Evolutionary conservation across 2,329 filamentous ascomycete genomes (phyloP).

Genomic region (Penicillium sclerotigenum): DNA sequence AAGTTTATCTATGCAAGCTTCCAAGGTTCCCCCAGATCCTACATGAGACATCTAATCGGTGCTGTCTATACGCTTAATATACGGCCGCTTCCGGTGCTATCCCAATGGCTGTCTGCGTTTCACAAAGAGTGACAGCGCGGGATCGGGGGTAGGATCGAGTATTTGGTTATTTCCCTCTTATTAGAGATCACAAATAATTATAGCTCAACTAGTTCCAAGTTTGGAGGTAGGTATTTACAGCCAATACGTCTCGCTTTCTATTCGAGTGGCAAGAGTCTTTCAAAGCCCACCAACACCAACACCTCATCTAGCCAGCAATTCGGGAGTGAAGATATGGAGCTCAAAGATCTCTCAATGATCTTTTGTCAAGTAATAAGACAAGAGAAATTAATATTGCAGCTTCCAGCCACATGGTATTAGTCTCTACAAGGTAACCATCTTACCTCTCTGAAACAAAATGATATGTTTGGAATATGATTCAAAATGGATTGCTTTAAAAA

Average conservation of each 20-base stretch:
- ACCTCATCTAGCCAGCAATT: not conserved
- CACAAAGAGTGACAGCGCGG: slow-evolving; percentile 7
- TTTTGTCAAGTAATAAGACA: not conserved
- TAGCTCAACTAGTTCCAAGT: not conserved
- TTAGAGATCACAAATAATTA: not conserved
- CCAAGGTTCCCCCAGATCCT: not conserved
- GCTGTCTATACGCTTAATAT: not conserved
- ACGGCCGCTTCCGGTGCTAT: slow-evolving; percentile 4
- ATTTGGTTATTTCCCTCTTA: not conserved
- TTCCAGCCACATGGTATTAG: not conserved
- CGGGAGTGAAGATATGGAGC: too few species aligned
- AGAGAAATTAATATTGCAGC: too few species aligned
- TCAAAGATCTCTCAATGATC: rapidly evolving
- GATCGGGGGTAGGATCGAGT: not conserved
- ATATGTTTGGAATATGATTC: not conserved
- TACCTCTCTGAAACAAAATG: not conserved
- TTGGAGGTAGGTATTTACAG: not conserved
- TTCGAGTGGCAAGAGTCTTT: not conserved
- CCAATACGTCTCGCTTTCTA: not conserved
- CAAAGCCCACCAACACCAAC: not conserved
- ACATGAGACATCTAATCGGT: not conserved
- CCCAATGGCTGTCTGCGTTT: slow-evolving; percentile 15
- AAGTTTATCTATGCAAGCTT: not conserved
- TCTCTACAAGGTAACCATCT: not conserved
- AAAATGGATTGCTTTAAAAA: not conserved